phyloP scores from a whole-genome alignment of 371 early-diverging fungal species.

The Thermomucor indicae-seudaticae region DNA sequence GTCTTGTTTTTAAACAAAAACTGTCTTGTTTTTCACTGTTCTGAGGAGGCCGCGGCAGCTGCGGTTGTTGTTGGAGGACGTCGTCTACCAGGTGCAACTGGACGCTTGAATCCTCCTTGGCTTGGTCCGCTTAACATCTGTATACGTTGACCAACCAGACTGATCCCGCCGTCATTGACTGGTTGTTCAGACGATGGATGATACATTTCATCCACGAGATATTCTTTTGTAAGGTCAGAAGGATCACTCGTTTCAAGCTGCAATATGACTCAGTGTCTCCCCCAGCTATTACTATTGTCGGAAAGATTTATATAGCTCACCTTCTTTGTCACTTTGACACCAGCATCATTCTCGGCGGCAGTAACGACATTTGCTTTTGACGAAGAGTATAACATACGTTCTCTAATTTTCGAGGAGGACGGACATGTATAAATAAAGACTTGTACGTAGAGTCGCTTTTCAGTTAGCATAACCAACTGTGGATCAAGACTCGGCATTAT shows the following conservation, averaged over 20 bases:
- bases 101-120: slow-evolving; percentile 42
- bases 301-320: slow-evolving; percentile 21
- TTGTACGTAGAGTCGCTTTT: slow-evolving; percentile 12
- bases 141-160: slow-evolving; percentile 34
- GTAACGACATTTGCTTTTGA: slow-evolving; percentile 59
- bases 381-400: slow-evolving; percentile 86
- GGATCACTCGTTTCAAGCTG: slow-evolving; percentile 72
- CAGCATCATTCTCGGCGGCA: slow-evolving; percentile 49
- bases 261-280: background rate
- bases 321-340: slow-evolving; percentile 59
- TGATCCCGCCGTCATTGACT: background rate
- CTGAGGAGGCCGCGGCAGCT: background rate
- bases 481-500: background rate
- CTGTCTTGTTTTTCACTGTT: background rate
- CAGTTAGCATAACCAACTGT: background rate
- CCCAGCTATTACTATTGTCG: background rate
- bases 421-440: slow-evolving; percentile 85
- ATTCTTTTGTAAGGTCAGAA: slow-evolving; percentile 55
- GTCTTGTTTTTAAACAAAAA: too few relatives aligned
- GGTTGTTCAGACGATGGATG: background rate
- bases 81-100: slow-evolving; percentile 49
- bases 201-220: slow-evolving; percentile 54
- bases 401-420: slow-evolving; percentile 70
- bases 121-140: slow-evolving; percentile 38
- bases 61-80: slow-evolving; percentile 15